Conservation (phyloP, 768 basidiomycete genomes). For the Collybia sp. region DNA sequence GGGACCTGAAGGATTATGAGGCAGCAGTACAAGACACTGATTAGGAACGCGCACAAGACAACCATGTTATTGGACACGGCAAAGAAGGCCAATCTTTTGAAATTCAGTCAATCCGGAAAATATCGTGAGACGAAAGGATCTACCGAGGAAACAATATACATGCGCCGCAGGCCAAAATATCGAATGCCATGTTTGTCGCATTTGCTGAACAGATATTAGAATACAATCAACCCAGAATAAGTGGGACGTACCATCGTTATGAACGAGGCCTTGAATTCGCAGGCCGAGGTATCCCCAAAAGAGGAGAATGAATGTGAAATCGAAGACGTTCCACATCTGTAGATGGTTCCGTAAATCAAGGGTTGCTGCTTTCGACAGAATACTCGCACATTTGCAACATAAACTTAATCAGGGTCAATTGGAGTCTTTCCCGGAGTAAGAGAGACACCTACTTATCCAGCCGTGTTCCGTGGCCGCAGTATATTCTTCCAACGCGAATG, state of each 20-base stretch:
- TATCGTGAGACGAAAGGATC: slow-evolving; percentile 4
- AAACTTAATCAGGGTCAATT: slow-evolving; percentile 42
- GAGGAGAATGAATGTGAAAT: slow-evolving; percentile 66
- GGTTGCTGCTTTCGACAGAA: neutral
- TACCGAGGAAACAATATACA: slow-evolving; percentile 84
- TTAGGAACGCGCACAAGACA: slow-evolving; percentile 50
- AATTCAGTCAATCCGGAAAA: neutral
- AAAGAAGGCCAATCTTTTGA: slow-evolving; percentile 67
- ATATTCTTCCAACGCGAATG: slow-evolving; percentile 84
- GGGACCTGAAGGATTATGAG: slow-evolving; percentile 40
- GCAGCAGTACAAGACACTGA: neutral
- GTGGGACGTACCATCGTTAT: slow-evolving; percentile 41
- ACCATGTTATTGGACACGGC: slow-evolving; percentile 75
- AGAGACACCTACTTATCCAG: slow-evolving; percentile 62
- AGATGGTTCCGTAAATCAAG: slow-evolving; percentile 1
- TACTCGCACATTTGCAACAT: slow-evolving; percentile 71
- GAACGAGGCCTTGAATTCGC: slow-evolving; percentile 57
- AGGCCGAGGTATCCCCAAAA: slow-evolving; percentile 65
- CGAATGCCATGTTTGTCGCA: slow-evolving; percentile 67
- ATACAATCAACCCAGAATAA: slow-evolving; percentile 4
- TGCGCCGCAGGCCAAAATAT: slow-evolving; percentile 78
- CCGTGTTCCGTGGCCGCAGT: slow-evolving; percentile 85
- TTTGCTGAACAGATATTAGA: slow-evolving; percentile 20
- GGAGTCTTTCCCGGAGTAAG: neutral
- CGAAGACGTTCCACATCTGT: slow-evolving; percentile 91